Base-by-base conservation (phyloP, 768 basidiomycete genomes). In the Boletus vermiculosoides region DNA sequence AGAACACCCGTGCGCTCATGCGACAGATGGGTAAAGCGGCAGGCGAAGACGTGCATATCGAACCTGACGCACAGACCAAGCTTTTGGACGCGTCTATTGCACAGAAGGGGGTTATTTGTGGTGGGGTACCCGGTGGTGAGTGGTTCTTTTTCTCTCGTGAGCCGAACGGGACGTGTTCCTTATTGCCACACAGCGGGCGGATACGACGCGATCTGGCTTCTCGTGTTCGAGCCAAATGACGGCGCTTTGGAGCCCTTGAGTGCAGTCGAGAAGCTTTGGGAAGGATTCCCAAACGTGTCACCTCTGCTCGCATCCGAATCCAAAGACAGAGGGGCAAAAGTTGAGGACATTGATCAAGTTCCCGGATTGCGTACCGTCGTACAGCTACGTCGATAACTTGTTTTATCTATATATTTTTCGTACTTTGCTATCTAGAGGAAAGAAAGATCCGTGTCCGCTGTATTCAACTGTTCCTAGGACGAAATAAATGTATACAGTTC, bases 51-150 rank as follows among this genome's bases (percentile, higher is more conserved):
- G 94, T 95, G 6, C 88, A 91, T 18, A 95, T 99, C 58, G 97
- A 99, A 71, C 97, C 97, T 1, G 72, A 78, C 4, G 85, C 89
- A 69, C 97, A 99, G 72, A 95, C 93, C 0, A 71, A 76, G 41
- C 81, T 99, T 22, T 79, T 99, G 47, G 84, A 98, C 67, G 77
- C 78, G 5, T 96, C 93, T 58, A 76, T 89, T 16, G 74, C 80
- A 15, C 80, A 88, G 61, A 84, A 89, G 4, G 97, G 97, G 30
- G 87, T 98, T 18, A 80, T 98, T 39, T 94, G 92, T 22, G 95
- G 94, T 25, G 96, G 96, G 20, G 97, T 98, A 5, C 97, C 97
- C 7, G 97, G 97, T 41, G 95, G 95, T 94, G 66, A 63, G 88
- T 71, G 5, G 10, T 22, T 30, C 44, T 42, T 50, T 28, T 22